Percentiles rank a stretch among this genome's conserved stretches.
Conservation (phyloP, 805 yeast genomes). For the Suhomyces sp. region DNA sequence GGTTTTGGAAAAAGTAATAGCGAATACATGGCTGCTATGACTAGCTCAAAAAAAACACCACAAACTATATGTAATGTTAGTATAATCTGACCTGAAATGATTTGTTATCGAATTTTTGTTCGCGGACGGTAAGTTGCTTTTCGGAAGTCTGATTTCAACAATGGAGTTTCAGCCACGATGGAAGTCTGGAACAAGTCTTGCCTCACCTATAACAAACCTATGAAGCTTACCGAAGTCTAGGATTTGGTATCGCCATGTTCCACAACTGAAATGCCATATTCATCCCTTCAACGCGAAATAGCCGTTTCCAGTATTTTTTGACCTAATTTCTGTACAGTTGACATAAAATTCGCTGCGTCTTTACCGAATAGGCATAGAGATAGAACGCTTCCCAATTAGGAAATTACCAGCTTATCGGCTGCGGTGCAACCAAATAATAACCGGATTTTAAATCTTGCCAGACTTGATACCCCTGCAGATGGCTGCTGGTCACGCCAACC, state of each 20-base stretch:
- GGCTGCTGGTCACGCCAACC: neutral
- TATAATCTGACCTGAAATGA: neutral
- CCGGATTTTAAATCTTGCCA: neutral
- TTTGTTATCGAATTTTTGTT: neutral
- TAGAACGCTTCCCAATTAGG: neutral
- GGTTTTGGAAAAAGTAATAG: neutral
- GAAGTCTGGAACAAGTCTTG: neutral
- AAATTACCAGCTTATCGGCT: conserved; percentile 1
- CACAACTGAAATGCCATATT: neutral
- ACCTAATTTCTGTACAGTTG: neutral
- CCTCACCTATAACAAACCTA: neutral
- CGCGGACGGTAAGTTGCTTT: neutral
- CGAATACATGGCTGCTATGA: neutral
- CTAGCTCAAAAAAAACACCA: neutral
- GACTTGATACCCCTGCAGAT: neutral
- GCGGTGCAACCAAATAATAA: neutral
- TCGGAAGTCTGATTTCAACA: neutral
- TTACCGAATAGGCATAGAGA: conserved; percentile 1
- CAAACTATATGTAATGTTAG: neutral
- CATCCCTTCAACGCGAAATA: neutral
- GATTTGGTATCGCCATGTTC: neutral
- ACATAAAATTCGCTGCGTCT: neutral
- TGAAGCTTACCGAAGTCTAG: neutral
- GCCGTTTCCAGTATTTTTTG: neutral
- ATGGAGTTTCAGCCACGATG: neutral